phyloP scores from a whole-genome alignment of 345 rosid genomes.

The Zanthoxylum bungeanum region DNA sequence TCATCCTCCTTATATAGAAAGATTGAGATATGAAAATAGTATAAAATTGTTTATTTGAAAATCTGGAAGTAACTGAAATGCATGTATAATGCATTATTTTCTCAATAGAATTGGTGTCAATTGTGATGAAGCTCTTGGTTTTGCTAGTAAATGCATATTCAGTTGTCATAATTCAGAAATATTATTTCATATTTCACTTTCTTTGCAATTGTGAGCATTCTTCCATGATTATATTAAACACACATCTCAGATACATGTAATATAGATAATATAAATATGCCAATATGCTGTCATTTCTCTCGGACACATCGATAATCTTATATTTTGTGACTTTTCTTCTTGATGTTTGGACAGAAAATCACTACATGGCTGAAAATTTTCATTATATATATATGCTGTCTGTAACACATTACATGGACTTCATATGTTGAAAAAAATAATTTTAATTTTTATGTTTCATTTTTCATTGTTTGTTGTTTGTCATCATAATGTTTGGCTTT shows the following conservation, averaged over 20 bases:
- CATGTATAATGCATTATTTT: not conserved
- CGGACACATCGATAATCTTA: not conserved
- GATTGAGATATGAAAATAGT: not conserved
- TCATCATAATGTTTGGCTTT: not conserved
- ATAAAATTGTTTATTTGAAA: not conserved
- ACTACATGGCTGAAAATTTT: not conserved
- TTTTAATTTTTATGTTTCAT: not conserved
- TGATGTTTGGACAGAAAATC: not conserved
- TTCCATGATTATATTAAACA: not conserved
- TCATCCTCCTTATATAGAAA: not conserved
- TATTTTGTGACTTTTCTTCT: not conserved
- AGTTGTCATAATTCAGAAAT: not conserved
- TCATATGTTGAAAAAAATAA: not conserved
- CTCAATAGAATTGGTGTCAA: not conserved
- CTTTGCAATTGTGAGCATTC: not conserved
- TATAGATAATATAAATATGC: not conserved
- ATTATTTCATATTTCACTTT: not conserved
- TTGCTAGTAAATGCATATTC: not conserved
- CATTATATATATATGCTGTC: too few relatives aligned
- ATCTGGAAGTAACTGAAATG: not conserved
- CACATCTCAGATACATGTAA: not conserved
- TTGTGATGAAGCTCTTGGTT: too few relatives aligned
- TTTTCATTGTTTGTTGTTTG: not conserved
- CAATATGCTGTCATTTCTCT: not conserved
- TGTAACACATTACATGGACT: not conserved